Base-by-base conservation (phyloP, 768 basidiomycete genomes). In the Psilocybe tampanensis region DNA sequence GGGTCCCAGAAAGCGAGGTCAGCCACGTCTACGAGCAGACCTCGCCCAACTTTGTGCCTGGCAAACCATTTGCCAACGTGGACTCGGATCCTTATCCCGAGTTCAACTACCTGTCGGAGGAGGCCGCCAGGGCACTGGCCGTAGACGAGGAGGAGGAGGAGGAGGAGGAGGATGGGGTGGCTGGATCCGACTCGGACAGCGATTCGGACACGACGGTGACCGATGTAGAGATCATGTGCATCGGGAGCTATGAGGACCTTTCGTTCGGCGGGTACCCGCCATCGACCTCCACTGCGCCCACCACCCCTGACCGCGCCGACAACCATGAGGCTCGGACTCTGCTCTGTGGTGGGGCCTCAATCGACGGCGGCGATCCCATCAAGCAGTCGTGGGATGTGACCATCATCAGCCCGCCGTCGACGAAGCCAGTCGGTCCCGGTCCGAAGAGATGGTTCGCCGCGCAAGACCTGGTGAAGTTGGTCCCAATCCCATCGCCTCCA, bases 1-100 rank as follows among this genome's bases (percentile, higher is more conserved):
- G 69, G 68, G 48, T 68, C 32, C 70, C 66, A 6, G 59, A 53
- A n/a, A 34, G 22, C 52, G 62, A 66, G 8, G 50, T 59, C 39
- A 44, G 60, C 45, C 69, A 68, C 34, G 62, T 49, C 22, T 67
- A 63, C 47, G 63, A 67, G 26, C 54, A 60, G 12, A 60, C 60
- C 13, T 47, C 54, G 6, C 56, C 59, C 11, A 48, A 51, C 13
- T 58, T 66, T 24, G 44, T 49, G 6, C 58, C 63, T 8, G 66
- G 66, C 11, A 43, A 36, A 39, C 56, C 58, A 5, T 67, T 60
- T 47, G 17, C 51, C 12, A 55, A 58, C 22, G 59, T 59, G 21
- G 47, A 54, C 34, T 52, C 62, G 7, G 64, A 66, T 44, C 63
- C 62, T 7, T 64, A 55, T 26, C 66, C 67, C 2, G 55, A 62